Evolutionary conservation across 2,329 filamentous ascomycete genomes (phyloP), one percentile per base, ranked within the genome.

Genomic region (Arthrobotrys megalospora): DNA sequence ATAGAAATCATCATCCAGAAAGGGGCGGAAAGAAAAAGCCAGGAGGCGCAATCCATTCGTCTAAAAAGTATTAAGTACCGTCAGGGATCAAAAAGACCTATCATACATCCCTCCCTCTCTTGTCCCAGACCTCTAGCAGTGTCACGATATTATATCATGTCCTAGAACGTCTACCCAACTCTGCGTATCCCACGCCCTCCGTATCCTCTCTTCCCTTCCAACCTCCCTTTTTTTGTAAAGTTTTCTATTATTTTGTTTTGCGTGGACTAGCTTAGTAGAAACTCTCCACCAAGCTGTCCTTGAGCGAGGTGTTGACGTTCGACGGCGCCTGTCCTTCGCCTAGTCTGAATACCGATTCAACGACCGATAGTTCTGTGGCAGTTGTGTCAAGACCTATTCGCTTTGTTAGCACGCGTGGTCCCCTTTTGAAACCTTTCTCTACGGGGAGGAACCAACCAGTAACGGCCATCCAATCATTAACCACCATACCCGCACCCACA

Each of bases 271-370:
- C 82, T 88, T 88, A 99, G 87, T 99, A 99, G 87, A 98, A 99
- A 83, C 93, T 97, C 88, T 99, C 96, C 80, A 99, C 96, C 90
- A 99, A 97, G 81, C 94, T 96, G 85, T 98, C 95, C 89, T 97
- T 98, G 87, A 97, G 91, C 82, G 87, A 91, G 65, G 91, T 92
- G 85, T 93, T 93, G 86, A 95, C 93, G 82, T 89, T 91, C 83
- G 90, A 90, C 63, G 93, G 91, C 6, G 90, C 93, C 81, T 90
- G 88, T 67, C 93, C 94, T 87, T 98, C 95, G 80, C 94, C 94
- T 55, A 99, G 88, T 82, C 94, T 90, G 88, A 99, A 99, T 80
- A 99, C 94, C 82, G 91, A 94, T 88, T 99, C 96, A 72, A 99
- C 90, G 76, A 99, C 96, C 83, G 93, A 97, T 82, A 99, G 87